Percentiles rank a stretch among this genome's conserved stretches.
Conservation (phyloP, 139 green algal species). For the Picochlorum costavermella region DNA sequence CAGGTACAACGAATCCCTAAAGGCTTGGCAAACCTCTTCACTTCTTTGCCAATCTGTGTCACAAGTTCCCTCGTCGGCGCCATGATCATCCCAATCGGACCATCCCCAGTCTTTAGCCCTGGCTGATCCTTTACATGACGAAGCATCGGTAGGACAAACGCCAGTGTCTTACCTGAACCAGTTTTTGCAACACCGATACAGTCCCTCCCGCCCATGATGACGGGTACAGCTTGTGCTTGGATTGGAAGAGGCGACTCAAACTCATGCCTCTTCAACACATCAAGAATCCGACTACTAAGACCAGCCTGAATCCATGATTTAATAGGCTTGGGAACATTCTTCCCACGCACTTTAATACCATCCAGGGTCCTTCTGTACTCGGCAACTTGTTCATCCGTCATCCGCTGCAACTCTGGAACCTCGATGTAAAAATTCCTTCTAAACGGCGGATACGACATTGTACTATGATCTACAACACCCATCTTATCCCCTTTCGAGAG, state of each 20-base stretch:
- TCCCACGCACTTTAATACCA: slow-evolving; percentile 81
- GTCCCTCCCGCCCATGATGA: slow-evolving; percentile 95
- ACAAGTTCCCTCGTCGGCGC: slow-evolving; percentile 93
- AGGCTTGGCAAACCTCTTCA: slow-evolving; percentile 55
- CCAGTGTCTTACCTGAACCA: slow-evolving; percentile 93
- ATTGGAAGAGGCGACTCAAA: slow-evolving; percentile 87
- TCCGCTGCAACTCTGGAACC: slow-evolving; percentile 57
- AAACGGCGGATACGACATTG: slow-evolving; percentile 73
- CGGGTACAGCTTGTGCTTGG: slow-evolving; percentile 89
- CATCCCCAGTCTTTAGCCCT: slow-evolving; percentile 66
- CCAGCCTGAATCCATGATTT: slow-evolving; percentile 78
- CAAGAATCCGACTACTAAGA: slow-evolving; percentile 62
- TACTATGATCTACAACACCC: slow-evolving; percentile 64
- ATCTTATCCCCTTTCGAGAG: slow-evolving; percentile 88
- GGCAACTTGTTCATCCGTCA: slow-evolving; percentile 63
- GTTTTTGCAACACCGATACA: slow-evolving; percentile 98
- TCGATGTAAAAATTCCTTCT: slow-evolving; percentile 84
- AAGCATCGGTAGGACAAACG: slow-evolving; percentile 94
- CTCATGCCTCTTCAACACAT: slow-evolving; percentile 60
- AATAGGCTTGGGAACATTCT: slow-evolving; percentile 77
- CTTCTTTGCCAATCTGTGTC: slow-evolving; percentile 76
- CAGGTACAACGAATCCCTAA: slow-evolving; percentile 55
- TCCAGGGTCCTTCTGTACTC: slow-evolving; percentile 60
- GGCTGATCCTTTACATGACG: slow-evolving; percentile 93
- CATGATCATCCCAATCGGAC: slow-evolving; percentile 84